Conservation (phyloP, 345 rosid genomes). For the Brassica juncea region DNA sequence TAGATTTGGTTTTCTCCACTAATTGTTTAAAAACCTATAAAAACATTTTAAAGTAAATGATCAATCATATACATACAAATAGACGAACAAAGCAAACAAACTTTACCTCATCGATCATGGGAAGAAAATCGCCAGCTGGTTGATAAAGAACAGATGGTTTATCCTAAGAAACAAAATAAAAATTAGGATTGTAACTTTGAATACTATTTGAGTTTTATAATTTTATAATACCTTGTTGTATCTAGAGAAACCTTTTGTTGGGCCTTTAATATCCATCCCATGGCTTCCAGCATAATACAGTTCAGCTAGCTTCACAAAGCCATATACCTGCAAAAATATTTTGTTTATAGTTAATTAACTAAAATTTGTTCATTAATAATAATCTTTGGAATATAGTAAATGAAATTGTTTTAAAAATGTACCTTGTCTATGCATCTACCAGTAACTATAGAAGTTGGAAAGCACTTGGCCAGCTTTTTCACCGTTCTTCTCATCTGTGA, state of each 20-base stretch:
- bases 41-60: not conserved
- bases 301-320: constrained; percentile 76
- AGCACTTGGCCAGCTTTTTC: constrained; percentile 57
- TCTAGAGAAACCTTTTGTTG: constrained; percentile 56
- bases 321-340: constrained; percentile 56
- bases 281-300: constrained; percentile 97
- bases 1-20: constrained; percentile 67
- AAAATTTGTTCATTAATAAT: not conserved
- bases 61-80: not conserved
- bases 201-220: constrained; percentile 19
- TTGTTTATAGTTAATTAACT: not conserved
- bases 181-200: constrained; percentile 35
- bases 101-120: constrained; percentile 81
- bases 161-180: constrained; percentile 46
- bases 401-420: constrained; percentile 27
- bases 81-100: not conserved
- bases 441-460: constrained; percentile 90
- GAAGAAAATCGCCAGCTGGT: constrained; percentile 83
- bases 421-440: constrained; percentile 98
- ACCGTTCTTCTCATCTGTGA: constrained; percentile 85
- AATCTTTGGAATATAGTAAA: not conserved
- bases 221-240: constrained; percentile 48
- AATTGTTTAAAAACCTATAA: constrained; percentile 60
- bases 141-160: constrained; percentile 62
- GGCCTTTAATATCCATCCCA: constrained; percentile 99